Percentiles rank a stretch among this genome's conserved stretches.
phyloP scores from a whole-genome alignment of 1,139 yeast species.

The Pneumocystis canis region DNA sequence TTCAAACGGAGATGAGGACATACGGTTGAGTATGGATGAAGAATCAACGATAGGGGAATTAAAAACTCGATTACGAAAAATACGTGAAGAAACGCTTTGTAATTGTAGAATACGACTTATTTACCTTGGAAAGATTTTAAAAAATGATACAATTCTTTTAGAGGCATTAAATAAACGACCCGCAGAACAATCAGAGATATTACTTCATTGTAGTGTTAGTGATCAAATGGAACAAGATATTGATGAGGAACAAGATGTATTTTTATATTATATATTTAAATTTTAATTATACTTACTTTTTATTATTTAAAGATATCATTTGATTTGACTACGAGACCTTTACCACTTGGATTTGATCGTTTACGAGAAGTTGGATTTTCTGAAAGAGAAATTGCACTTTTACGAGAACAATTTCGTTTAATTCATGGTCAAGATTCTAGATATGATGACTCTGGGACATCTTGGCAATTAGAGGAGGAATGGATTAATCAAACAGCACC shows the following conservation, averaged over 20 bases:
- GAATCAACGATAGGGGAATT: background rate
- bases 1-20: background rate
- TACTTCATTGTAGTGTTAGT: background rate
- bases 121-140: slow-evolving; percentile 12
- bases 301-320: background rate
- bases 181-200: background rate
- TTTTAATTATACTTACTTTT: background rate
- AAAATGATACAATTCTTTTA: slow-evolving; percentile 10
- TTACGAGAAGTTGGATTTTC: slow-evolving; percentile 13
- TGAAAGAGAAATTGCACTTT: slow-evolving; percentile 7
- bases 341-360: slow-evolving; percentile 15
- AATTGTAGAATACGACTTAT: slow-evolving; percentile 4
- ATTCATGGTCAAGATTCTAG: slow-evolving; percentile 4
- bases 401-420: slow-evolving; percentile 7
- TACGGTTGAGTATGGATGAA: background rate
- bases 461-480: background rate
- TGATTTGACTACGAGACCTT: slow-evolving; percentile 1
- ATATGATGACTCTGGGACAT: background rate
- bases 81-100: background rate
- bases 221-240: background rate
- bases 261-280: background rate
- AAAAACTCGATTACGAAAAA: background rate
- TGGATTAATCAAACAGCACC: background rate
- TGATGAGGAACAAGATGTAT: background rate
- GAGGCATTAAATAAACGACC: background rate